Evolutionary conservation across 768 basidiomycete genomes (phyloP), one percentile per base, ranked within the genome.

Genomic region (Hygrophoropsis aurantiaca): DNA sequence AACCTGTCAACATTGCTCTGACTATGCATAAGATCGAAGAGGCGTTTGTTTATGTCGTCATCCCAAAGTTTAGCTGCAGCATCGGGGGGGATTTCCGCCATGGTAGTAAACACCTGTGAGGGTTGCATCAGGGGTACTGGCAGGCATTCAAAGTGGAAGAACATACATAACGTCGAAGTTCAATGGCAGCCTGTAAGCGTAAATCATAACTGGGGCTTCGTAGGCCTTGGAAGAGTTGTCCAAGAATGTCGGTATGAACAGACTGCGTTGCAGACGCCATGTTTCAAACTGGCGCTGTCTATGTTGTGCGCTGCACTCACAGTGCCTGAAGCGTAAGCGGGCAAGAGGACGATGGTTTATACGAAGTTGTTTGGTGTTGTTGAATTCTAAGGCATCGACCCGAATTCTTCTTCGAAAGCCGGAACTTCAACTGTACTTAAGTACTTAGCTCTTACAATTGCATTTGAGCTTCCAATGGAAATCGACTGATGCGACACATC

Each of bases 21-120:
- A 57, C 87, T 89, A 60, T 94, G 90, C 47, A 89, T 85, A 37
- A 93, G 77, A 55, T 88, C 85, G 60, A 92, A 90, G 44, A 94
- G 71, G 30, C 82, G 73, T 52, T 81, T 77, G 61, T 85, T 92
- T 56, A 94, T 86, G 46, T 81, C 82, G 53, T 90, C 86, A 51
- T 92, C 88, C 89, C 90, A 93, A 40, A 92, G 70, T 61, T 90
- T 90, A 0, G 82, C 79, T 9, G 85, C 84, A 11, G 82, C 82
- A 55, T 92, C 90, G 1, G 88, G 82, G 9, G 87, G 81, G 80
- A 90, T 84, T 60, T 93, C 90, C 7, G 85, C 78, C 3, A 90
- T 78, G 5, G 80, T 81, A 25, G 80, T 80, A 8, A 80, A 77
- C 19, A 92, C 84, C 91, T 93, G 58, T 16, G 24, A 36, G 49